Percentiles rank a stretch among this genome's conserved stretches.
Conservation (phyloP, 352 stramenopile species). For the Phytophthora sp. region DNA sequence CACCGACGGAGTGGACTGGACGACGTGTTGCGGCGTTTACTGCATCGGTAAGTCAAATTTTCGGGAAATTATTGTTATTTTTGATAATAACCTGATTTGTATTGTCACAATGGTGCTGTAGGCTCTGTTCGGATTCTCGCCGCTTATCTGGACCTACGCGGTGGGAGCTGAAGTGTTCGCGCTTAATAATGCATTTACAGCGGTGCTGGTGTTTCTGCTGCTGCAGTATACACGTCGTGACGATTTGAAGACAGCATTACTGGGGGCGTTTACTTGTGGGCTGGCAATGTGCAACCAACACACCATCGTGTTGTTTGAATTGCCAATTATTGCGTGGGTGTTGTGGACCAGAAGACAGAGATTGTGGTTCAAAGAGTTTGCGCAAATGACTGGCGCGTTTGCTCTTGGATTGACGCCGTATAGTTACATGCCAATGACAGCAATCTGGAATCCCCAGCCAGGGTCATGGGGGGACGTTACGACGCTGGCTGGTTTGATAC, state of each 20-base stretch:
- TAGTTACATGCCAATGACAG: slow-evolving; percentile 86
- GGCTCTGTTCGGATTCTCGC: slow-evolving; percentile 91
- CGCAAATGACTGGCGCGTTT: slow-evolving; percentile 59
- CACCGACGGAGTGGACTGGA: slow-evolving; percentile 13
- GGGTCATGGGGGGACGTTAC: slow-evolving; percentile 94
- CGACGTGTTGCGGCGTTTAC: slow-evolving; percentile 52
- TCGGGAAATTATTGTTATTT: neutral
- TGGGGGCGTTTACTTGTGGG: slow-evolving; percentile 90
- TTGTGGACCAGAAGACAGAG: slow-evolving; percentile 53
- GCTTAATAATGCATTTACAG: slow-evolving; percentile 95
- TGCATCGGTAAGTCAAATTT: slow-evolving; percentile 48
- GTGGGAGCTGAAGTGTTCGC: slow-evolving; percentile 96
- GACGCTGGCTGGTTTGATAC: slow-evolving; percentile 84
- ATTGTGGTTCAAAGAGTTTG: slow-evolving; percentile 47
- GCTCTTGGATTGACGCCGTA: slow-evolving; percentile 86
- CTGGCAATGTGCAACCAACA: slow-evolving; percentile 97
- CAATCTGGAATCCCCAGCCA: slow-evolving; percentile 66
- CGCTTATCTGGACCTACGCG: slow-evolving; percentile 95
- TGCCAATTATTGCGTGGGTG: slow-evolving; percentile 87
- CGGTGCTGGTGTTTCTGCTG: slow-evolving; percentile 75
- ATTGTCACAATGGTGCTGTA: too few species aligned
- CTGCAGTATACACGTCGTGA: slow-evolving; percentile 49
- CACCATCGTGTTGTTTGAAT: slow-evolving; percentile 93
- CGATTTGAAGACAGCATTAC: slow-evolving; percentile 33
- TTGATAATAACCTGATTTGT: too few species aligned